A percentile compares a stretch with the other conserved stretches of the same genome.
Evolutionary conservation across 495 filamentous ascomycete genomes (phyloP).

Genomic region (Xylaria bambusicola): DNA sequence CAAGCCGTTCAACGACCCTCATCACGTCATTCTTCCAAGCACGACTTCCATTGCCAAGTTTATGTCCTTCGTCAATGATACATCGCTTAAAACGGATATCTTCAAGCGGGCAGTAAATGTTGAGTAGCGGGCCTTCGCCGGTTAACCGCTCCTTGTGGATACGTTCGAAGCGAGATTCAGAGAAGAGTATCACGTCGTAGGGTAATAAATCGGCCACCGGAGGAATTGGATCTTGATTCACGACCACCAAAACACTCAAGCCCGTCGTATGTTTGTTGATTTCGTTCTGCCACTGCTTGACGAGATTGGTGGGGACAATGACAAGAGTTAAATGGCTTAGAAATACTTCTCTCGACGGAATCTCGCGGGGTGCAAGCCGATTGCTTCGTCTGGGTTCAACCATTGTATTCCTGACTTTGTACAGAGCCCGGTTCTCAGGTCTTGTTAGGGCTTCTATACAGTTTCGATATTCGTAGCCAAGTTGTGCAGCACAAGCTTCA

Average conservation of each 20-base stretch:
- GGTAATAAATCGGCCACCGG: conserved; percentile 57
- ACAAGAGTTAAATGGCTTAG: conserved; percentile 71
- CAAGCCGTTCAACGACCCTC: conserved; percentile 65
- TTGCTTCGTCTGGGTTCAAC: conserved; percentile 45
- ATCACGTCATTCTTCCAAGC: conserved; percentile 65
- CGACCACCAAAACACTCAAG: conserved; percentile 64
- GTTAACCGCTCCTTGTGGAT: conserved; percentile 43
- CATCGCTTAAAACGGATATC: conserved; percentile 79
- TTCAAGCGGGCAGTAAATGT: conserved; percentile 53
- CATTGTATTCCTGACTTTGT: conserved; percentile 37
- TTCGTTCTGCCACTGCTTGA: conserved; percentile 69
- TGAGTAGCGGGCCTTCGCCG: conserved; percentile 5
- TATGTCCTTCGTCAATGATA: conserved; percentile 92
- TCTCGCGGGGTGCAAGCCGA: conserved; percentile 29
- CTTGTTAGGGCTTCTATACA: conserved; percentile 57
- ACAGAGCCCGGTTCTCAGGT: conserved; percentile 33
- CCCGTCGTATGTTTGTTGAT: conserved; percentile 68
- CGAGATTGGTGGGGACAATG: conserved; percentile 67
- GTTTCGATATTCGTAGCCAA: conserved; percentile 42
- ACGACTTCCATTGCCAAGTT: conserved; percentile 60
- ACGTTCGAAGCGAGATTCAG: conserved; percentile 69
- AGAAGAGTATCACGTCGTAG: conserved; percentile 81
- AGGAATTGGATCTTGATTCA: conserved; percentile 57
- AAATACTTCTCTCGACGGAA: conserved; percentile 53
- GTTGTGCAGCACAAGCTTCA: conserved; percentile 33